Conservation (phyloP, 2,329 filamentous ascomycete genomes). For the Ceratocystis albifundus region DNA sequence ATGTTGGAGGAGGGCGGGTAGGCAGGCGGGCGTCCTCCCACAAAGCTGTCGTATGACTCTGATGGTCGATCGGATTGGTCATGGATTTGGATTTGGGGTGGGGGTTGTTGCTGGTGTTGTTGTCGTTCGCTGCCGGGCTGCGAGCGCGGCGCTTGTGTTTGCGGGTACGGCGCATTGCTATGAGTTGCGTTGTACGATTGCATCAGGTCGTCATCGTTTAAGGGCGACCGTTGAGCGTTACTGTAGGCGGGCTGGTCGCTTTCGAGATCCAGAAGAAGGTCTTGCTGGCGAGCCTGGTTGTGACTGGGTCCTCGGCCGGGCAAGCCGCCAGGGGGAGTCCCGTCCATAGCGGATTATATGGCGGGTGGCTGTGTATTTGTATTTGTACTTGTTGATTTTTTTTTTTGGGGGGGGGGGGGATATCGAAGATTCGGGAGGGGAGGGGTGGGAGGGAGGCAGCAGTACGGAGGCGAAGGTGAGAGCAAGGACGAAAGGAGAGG, state of each 20-base stretch:
- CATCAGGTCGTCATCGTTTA: conserved; percentile 70
- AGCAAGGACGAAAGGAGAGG: no score
- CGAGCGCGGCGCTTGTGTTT: conserved; percentile 5
- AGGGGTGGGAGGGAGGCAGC: conserved; percentile 21
- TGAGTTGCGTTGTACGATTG: conserved; percentile 49
- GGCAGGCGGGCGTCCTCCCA: conserved; percentile 52
- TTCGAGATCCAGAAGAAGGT: conserved; percentile 64
- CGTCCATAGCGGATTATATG: conserved; percentile 42
- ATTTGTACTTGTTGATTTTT: no score
- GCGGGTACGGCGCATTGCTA: conserved; percentile 19
- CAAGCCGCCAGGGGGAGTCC: conserved; percentile 40
- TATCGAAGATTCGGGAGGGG: conserved; percentile 21
- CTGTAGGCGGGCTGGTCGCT: conserved; percentile 61
- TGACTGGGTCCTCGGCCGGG: conserved; percentile 37
- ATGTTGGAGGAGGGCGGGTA: conserved; percentile 32
- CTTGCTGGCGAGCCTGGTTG: conserved; percentile 32
- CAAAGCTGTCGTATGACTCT: conserved; percentile 88
- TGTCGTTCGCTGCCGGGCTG: conserved; percentile 3
- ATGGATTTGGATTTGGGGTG: conserved; percentile 25
- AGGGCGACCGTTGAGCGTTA: conserved; percentile 62
- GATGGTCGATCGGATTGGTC: conserved; percentile 52
- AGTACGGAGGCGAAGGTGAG: no score
- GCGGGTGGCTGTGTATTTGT: neutral
- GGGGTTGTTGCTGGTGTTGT: conserved; percentile 11
- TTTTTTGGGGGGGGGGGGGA: no score